Conservation (phyloP, 176 grass and related monocot genomes). For the Microstegium vimineum region DNA sequence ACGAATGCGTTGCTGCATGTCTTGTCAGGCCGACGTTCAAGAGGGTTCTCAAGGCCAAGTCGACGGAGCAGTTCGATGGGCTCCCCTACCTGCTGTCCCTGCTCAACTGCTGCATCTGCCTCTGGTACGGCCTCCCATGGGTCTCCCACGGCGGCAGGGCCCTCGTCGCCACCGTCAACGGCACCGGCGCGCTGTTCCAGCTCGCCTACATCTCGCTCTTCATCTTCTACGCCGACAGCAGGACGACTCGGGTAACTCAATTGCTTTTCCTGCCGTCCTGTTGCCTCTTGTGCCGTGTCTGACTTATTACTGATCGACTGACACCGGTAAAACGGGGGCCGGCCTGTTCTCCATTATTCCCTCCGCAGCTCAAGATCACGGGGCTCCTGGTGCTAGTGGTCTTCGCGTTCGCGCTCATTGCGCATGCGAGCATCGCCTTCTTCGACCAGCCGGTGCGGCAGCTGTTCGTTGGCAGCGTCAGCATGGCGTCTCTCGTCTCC, state of each 20-base stretch:
- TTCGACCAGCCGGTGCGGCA: conserved; percentile 49
- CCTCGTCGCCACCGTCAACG: conserved; percentile 78
- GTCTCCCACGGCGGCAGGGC: conserved; percentile 49
- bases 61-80: conserved; percentile 79
- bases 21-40: conserved; percentile 57
- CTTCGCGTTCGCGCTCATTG: conserved; percentile 33
- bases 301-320: background rate
- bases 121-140: conserved; percentile 86
- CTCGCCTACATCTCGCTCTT: conserved; percentile 67
- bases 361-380: conserved; percentile 50
- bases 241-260: conserved; percentile 21
- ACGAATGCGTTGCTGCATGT: background rate
- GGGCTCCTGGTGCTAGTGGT: conserved; percentile 38
- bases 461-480: conserved; percentile 51
- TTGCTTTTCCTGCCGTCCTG: background rate
- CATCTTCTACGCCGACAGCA: conserved; percentile 57
- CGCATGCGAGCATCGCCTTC: conserved; percentile 33
- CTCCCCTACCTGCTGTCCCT: conserved; percentile 69
- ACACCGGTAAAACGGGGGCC: background rate
- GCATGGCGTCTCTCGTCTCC: conserved; percentile 54
- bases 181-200: conserved; percentile 61
- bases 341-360: background rate
- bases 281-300: background rate
- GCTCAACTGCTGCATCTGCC: conserved; percentile 79
- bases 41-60: conserved; percentile 63